Conservation (phyloP, 495 filamentous ascomycete species). For the Neurospora sp. region DNA sequence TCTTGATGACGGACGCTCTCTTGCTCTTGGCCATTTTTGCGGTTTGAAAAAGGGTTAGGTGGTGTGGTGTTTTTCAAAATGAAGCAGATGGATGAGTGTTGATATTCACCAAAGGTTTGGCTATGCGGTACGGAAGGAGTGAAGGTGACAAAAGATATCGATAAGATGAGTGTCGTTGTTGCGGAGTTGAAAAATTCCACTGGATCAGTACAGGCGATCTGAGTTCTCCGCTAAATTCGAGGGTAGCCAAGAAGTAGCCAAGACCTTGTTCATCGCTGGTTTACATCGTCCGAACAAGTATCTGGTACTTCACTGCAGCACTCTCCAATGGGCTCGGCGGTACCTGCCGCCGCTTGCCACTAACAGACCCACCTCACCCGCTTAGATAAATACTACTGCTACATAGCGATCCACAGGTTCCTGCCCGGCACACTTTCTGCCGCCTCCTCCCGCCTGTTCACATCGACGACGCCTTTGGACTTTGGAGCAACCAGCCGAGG, state of each 20-base stretch:
- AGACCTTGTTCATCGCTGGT: not conserved
- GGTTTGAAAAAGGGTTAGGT: not conserved
- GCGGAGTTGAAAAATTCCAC: not conserved
- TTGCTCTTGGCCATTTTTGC: constrained; percentile 72
- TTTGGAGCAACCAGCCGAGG: not conserved
- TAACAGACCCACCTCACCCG: not conserved
- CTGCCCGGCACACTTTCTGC: constrained; percentile 13
- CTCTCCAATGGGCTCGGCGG: not conserved
- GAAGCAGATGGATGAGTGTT: not conserved
- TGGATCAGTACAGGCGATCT: not conserved
- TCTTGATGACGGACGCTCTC: constrained; percentile 62
- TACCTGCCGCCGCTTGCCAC: not conserved
- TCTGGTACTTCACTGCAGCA: not conserved
- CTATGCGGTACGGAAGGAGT: not conserved
- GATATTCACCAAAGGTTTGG: not conserved
- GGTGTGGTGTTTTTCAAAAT: not conserved
- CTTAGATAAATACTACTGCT: not conserved
- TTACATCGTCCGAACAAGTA: not conserved
- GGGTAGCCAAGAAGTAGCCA: not conserved
- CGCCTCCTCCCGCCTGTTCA: constrained; percentile 16
- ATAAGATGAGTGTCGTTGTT: not conserved
- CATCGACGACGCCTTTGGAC: constrained; percentile 8
- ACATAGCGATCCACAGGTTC: not conserved
- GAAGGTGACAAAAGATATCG: not conserved
- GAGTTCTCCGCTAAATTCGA: not conserved